Conservation (phyloP, 495 filamentous ascomycete species). For the Xylaria bambusicola region DNA sequence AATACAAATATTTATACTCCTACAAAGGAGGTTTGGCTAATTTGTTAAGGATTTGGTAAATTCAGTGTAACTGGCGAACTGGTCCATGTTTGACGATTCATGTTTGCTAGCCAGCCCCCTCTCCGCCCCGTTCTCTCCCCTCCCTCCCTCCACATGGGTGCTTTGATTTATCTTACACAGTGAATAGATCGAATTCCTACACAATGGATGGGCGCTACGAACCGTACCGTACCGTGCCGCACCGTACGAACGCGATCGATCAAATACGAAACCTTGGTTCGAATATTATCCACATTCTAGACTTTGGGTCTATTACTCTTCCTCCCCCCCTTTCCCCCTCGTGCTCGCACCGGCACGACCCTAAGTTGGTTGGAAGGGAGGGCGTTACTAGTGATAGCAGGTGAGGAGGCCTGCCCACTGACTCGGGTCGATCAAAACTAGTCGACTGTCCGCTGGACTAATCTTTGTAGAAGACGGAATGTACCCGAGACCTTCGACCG, state of each 20-base stretch:
- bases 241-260: slow-evolving; percentile 3
- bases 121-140: neutral
- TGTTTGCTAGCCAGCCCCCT: slow-evolving; percentile 1
- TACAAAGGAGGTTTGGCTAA: too few species aligned
- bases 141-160: neutral
- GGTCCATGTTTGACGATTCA: too few species aligned
- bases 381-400: neutral
- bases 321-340: neutral
- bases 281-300: neutral
- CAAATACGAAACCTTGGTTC: neutral
- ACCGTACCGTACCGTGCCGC: slow-evolving; percentile 33
- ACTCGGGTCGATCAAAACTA: too few species aligned
- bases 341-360: slow-evolving; percentile 10
- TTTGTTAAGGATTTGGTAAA: too few species aligned
- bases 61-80: too few species aligned
- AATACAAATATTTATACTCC: too few species aligned
- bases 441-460: too few species aligned
- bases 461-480: too few species aligned
- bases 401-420: neutral
- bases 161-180: too few species aligned
- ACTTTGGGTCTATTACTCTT: neutral
- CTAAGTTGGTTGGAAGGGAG: slow-evolving; percentile 1
- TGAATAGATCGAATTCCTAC: neutral
- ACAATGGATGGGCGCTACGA: slow-evolving; percentile 33
- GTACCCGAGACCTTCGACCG: neutral